These are phyloP conservation scores for Trichoderma asperellum DNA, from an alignment of 2,329 filamentous ascomycete genomes.

Conservation along the genomic window DNA sequence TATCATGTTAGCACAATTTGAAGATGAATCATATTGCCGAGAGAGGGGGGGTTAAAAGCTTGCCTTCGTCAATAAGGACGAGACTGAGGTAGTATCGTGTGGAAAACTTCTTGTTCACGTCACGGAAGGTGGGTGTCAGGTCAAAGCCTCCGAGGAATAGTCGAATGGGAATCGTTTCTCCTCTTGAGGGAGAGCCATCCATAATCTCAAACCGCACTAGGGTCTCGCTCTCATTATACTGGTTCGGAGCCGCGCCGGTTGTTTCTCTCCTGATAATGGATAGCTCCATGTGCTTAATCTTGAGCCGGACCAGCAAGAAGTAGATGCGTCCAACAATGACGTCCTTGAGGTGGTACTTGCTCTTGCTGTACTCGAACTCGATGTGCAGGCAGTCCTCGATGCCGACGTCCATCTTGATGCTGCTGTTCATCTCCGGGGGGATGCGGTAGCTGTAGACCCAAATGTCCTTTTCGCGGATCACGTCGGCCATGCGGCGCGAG, in stretches of 20 bases:
- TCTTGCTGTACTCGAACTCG: slow-evolving; percentile 99
- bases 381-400: slow-evolving; percentile 99
- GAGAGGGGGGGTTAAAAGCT: slow-evolving; percentile 34
- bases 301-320: slow-evolving; percentile 92
- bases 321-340: slow-evolving; percentile 99
- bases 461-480: slow-evolving; percentile 97
- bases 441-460: slow-evolving; percentile 99
- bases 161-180: slow-evolving; percentile 92
- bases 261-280: slow-evolving; percentile 97
- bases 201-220: slow-evolving; percentile 99
- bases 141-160: slow-evolving; percentile 98
- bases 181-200: slow-evolving; percentile 97
- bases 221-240: slow-evolving; percentile 99
- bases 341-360: slow-evolving; percentile 98
- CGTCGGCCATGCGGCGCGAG: slow-evolving; percentile 94
- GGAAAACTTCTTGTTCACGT: slow-evolving; percentile 99
- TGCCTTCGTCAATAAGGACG: slow-evolving; percentile 93
- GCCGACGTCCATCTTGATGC: slow-evolving; percentile 99
- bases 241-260: slow-evolving; percentile 93
- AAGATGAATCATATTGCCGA: neutral
- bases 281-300: slow-evolving; percentile 99
- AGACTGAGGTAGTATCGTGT: slow-evolving; percentile 96
- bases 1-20: neutral
- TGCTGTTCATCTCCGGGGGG: slow-evolving; percentile 95
- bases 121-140: slow-evolving; percentile 94